Evolutionary conservation across 1,139 yeast species (phyloP).

Genomic region (Debaryomyces fabryi): DNA sequence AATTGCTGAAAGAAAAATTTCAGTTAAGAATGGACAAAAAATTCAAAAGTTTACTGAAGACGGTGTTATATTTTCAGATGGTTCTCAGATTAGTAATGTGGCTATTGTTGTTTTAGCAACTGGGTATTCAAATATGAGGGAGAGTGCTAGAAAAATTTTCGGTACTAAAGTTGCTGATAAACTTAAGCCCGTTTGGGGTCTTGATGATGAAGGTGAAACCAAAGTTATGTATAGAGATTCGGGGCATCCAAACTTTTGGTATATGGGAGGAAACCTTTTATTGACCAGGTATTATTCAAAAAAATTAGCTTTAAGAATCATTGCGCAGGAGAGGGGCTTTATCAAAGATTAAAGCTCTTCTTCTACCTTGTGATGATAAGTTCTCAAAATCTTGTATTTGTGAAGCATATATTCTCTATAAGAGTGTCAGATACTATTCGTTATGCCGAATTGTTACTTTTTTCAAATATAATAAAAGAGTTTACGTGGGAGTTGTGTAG

Average conservation of each 20-base stretch:
- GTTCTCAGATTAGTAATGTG: slow-evolving; percentile 26
- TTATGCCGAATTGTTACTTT: no score
- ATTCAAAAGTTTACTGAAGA: slow-evolving; percentile 33
- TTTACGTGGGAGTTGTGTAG: no score
- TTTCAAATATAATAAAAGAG: no score
- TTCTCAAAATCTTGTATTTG: no score
- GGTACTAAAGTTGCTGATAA: slow-evolving; percentile 34
- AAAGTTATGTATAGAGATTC: slow-evolving; percentile 23
- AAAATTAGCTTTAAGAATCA: slow-evolving; percentile 33
- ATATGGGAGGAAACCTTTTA: slow-evolving; percentile 43
- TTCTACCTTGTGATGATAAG: no score
- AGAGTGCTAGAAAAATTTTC: slow-evolving; percentile 37
- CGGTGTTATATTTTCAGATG: slow-evolving; percentile 42
- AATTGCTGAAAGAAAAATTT: slow-evolving; percentile 37
- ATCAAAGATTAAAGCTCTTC: neutral
- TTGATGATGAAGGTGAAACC: slow-evolving; percentile 36
- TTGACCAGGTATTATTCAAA: slow-evolving; percentile 37
- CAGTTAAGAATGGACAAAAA: slow-evolving; percentile 32
- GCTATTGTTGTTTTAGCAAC: slow-evolving; percentile 47
- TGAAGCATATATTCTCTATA: no score
- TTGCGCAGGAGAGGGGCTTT: slow-evolving; percentile 23
- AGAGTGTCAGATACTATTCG: no score
- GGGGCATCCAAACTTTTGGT: slow-evolving; percentile 39
- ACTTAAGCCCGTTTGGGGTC: slow-evolving; percentile 33
- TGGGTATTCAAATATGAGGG: slow-evolving; percentile 44